A percentile compares a stretch with the other conserved stretches of the same genome.
Evolutionary conservation across 2,329 filamentous ascomycete species (phyloP).

Genomic region (Pseudocercospora musae): DNA sequence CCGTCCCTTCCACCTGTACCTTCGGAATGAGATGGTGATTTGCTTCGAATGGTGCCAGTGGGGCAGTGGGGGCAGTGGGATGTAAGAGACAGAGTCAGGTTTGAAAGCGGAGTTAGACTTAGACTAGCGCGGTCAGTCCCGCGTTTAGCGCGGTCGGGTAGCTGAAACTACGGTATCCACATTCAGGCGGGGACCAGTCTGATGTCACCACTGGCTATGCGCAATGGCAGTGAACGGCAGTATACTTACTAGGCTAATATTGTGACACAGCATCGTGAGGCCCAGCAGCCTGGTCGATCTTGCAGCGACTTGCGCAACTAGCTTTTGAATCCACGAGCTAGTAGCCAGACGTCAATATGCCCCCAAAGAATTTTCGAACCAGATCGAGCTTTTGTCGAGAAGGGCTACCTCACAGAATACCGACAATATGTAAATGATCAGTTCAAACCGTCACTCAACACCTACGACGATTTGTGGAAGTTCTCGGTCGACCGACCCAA

Average conservation of each 20-base stretch:
- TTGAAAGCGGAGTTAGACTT: no score
- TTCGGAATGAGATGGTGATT: no score
- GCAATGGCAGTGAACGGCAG: neutral
- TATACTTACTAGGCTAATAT: neutral
- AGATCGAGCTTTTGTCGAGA: neutral
- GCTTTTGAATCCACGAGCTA: neutral
- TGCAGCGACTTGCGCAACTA: neutral
- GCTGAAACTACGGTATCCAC: no score
- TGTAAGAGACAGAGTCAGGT: no score
- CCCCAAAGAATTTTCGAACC: neutral
- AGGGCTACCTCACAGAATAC: conserved; percentile 1
- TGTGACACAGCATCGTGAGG: neutral
- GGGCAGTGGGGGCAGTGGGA: no score
- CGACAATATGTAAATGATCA: neutral
- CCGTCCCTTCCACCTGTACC: no score
- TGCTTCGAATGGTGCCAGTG: no score
- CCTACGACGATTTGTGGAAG: neutral
- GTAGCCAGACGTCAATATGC: neutral
- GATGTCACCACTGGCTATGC: neutral
- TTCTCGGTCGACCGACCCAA: conserved; percentile 1
- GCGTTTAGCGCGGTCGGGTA: no score
- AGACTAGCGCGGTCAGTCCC: no score
- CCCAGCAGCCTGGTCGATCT: neutral
- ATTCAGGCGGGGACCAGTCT: neutral
- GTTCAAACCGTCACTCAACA: neutral